Base-by-base conservation (phyloP, 2,329 filamentous ascomycete genomes). In the Alternaria rosae region DNA sequence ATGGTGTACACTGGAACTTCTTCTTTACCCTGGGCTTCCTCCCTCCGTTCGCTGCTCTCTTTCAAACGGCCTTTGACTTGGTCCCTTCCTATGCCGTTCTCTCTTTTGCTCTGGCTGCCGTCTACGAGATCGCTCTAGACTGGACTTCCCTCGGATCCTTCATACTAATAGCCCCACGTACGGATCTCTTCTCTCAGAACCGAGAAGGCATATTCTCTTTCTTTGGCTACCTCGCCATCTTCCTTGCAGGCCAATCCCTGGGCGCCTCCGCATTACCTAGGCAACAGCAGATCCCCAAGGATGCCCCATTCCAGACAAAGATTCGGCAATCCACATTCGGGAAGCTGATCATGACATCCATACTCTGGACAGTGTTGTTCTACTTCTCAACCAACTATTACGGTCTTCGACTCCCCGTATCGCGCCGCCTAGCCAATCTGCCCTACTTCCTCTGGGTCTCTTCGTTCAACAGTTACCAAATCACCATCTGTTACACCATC, bases 1-100 rank as follows among this genome's bases (percentile, higher is more conserved):
- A 99, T 76, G 95, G 95, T 44, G 92, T 99, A 10, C 95, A 99
- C 79, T 99, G 95, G 95, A 99, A 99, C 79, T 99, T 99, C 80
- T 99, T 99, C 85, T 98, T 98, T 81, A 99, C 95, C 0, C 85
- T 99, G 10, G 94, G 89, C 6, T 87, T 97, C 50, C 82, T 99
- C 23, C 93, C 94, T 1, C 94, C 94, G 1, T 97, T 97, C 72
- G 89, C 97, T 54, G 93, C 94, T 26, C 78, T 95, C 0, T 92
- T 94, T 63, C 92, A 96, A 76, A 87, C 91, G 1, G 82, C 89
- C 0, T 87, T 94, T 60, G 83, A 85, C 15, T 74, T 91, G 57
- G 80, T 97, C 5, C 91, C 92, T 4, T 94, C 92, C 1, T 94
- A 93, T 73, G 90, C 93, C 15, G 83, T 87, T 2, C 85, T 97